Evolutionary conservation across 768 basidiomycete genomes (phyloP), one percentile per base, ranked within the genome.

Genomic region (Candolleomyces eurysporus): DNA sequence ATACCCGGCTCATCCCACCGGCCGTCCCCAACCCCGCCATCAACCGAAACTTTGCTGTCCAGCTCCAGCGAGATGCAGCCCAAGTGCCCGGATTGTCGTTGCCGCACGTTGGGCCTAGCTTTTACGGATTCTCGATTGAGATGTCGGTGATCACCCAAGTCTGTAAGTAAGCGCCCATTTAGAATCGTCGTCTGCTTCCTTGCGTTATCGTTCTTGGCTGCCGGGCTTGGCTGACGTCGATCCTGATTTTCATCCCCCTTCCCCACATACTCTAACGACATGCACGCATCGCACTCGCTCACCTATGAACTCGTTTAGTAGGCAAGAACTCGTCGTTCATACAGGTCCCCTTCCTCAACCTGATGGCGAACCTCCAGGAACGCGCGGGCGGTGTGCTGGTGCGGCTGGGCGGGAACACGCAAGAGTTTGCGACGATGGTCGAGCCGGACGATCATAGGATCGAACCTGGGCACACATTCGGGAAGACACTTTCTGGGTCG

Each of bases 321-420:
- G 83, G 84, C 30, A 79, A 73, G 52, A 83, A 84, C 59, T 74
- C 81, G 80, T 75, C 80, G 3, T 71, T 78, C 22, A 66, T 86
- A 14, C 78, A 82, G 50, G 81, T 88, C 43, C 81, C 86, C 0
- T 91, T 92, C 75, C 81, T 92, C n/a, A 93, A 94, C 69, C 77
- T 92, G 32, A 84, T 94, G 79, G 79, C 84, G 5, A 89, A 90
- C 63, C 76, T 94, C n/a, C 78, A 77, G 52, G 78, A 83, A 65
- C 81, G 92, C 30, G 82, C 83, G 3, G 90, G 90, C 3, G 67
- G 72, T 1, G 84, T 91, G 7, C 73, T 80, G 13, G 72, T 92
- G n/a, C 84, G 91, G 55, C 77, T 93, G 1, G 91, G 92, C 26
- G 91, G 91, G 50, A 93, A 93, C 72, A 87, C 88, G 0, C 92